Base-by-base conservation (phyloP, 805 yeast genomes). In the Cyberlindnera euphorbiae region DNA sequence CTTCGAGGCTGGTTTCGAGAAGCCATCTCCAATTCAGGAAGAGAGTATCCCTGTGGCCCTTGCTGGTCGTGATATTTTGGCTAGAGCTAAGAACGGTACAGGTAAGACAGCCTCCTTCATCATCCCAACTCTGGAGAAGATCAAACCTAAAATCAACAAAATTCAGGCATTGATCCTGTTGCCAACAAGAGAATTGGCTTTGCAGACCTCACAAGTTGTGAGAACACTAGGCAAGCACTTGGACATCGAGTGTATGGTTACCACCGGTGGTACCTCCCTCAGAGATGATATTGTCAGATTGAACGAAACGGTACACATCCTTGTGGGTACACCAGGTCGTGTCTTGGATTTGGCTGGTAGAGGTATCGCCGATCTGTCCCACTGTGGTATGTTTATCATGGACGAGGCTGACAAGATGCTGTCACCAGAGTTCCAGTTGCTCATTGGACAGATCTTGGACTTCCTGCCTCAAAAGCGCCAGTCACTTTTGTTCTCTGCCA, bases 371-470 rank as follows among this genome's bases (percentile, higher is more conserved):
- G 95, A 90, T 57, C 74, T 93, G 42, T 78, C 85, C 37, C 83
- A 82, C 44, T 86, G 96, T 64, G 80, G 83, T 30, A 70, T 86
- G 60, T 88, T 93, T 59, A 80, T 94, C 36, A 88, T 93, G 97
- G 98, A 93, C 63, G 98, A 93, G 71, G 98, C 98, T 39, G 98
- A 93, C 64, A 93, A 93, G 63, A 85, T 93, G 83, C 74, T 93
- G 42, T 78, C 93, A 26, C 78, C 86, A 50, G 98, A 93, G 56
- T 93, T 93, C 63, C 82, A 83, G 49, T 75, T 77, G 24, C 80
- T 89, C 38, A 85, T 90, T 46, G 94, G 85, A 60, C 95, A 86
- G 60, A 83, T 90, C 44, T 70, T 93, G 52, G 69, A 70, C 30
- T 85, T 82, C 55, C 79, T 90, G 73, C 95, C 97, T 23, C 56